phyloP scores from a whole-genome alignment of 768 basidiomycete species.

The Lanmaoa rubissima region DNA sequence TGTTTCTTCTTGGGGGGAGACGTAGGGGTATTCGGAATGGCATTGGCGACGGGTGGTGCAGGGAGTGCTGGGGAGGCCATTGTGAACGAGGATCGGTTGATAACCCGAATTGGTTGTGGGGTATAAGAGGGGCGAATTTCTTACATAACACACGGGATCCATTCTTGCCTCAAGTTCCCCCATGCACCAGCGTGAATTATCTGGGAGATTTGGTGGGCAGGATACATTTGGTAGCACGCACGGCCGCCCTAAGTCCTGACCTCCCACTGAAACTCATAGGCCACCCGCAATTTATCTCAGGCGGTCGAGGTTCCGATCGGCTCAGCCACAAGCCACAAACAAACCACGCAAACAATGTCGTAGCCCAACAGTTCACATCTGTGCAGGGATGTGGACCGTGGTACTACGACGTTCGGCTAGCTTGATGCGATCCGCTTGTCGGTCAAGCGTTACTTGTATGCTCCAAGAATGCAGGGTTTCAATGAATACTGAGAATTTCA shows the following conservation, averaged over 20 bases:
- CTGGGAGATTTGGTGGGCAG: neutral
- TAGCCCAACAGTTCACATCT: constrained; percentile 23
- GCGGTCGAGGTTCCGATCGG: neutral
- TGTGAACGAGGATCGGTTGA: neutral
- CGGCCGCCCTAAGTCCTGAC: neutral
- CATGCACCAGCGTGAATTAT: neutral
- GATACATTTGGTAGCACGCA: neutral
- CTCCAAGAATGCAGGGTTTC: neutral
- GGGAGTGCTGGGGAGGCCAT: constrained; percentile 18
- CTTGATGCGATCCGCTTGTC: neutral
- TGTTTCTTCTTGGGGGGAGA: constrained; percentile 47
- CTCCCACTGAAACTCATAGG: neutral
- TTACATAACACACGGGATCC: constrained; percentile 15
- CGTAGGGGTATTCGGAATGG: neutral
- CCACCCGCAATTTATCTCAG: neutral
- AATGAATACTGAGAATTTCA: neutral
- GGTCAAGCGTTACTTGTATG: too few relatives aligned
- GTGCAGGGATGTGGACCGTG: constrained; percentile 2
- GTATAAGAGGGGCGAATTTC: constrained; percentile 7
- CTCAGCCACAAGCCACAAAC: constrained; percentile 6
- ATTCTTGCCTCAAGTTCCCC: neutral
- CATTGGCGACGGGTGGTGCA: constrained; percentile 13
- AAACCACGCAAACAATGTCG: constrained; percentile 7
- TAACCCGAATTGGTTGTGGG: neutral
- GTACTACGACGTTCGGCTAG: constrained; percentile 12